phyloP scores from a whole-genome alignment of 805 yeast genomes.

The Pichia heedii region DNA sequence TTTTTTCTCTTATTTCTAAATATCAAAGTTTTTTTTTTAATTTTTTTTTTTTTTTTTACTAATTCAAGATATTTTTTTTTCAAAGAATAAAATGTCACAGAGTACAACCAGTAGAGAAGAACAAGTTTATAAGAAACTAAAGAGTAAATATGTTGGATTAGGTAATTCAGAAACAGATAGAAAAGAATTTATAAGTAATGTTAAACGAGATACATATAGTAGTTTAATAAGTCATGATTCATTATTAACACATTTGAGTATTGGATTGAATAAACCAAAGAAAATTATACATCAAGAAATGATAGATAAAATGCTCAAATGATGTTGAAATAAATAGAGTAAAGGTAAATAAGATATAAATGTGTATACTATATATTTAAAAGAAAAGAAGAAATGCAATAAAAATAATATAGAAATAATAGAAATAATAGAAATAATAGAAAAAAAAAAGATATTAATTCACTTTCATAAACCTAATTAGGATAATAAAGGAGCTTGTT shows the following conservation, averaged over 20 bases:
- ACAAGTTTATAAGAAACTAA: slow-evolving; percentile 15
- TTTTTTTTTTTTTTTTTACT: too few species aligned
- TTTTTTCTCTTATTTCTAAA: too few species aligned
- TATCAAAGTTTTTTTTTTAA: too few species aligned
- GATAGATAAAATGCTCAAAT: slow-evolving; percentile 32
- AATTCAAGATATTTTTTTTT: too few species aligned
- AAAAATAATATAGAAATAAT: background rate
- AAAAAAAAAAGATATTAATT: background rate
- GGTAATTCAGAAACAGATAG: slow-evolving; percentile 68
- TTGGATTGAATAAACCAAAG: slow-evolving; percentile 41
- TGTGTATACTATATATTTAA: too few species aligned
- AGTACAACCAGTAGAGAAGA: background rate
- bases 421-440: background rate
- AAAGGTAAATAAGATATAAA: background rate
- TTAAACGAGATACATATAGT: slow-evolving; percentile 58
- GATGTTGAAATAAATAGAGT: slow-evolving; percentile 3
- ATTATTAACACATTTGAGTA: slow-evolving; percentile 43
- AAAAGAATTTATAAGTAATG: slow-evolving; percentile 59
- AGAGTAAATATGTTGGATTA: slow-evolving; percentile 59
- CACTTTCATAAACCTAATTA: background rate
- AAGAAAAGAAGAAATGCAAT: background rate
- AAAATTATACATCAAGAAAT: slow-evolving; percentile 24
- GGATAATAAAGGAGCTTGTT: slow-evolving; percentile 28
- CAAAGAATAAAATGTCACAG: background rate
- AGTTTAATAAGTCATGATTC: slow-evolving; percentile 53